Evolutionary conservation across 2,329 filamentous ascomycete species (phyloP), one percentile per base, ranked within the genome.

Genomic region (Dactylellina drechsleri): DNA sequence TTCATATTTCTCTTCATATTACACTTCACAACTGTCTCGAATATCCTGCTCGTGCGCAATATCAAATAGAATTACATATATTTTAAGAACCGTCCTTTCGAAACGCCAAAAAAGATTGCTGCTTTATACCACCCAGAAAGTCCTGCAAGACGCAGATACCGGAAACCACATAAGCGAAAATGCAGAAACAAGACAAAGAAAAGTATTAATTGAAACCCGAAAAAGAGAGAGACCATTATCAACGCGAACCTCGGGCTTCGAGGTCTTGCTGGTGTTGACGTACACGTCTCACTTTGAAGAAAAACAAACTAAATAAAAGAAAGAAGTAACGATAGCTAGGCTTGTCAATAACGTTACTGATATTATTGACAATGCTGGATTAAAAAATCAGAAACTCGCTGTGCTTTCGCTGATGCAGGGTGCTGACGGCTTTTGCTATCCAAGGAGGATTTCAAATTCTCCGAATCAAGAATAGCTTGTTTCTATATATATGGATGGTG

Each of bases 121-220:
- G 18, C 12, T 68, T 58, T 59, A 60, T 49, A 56, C 40, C 40
- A 45, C 53, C 23, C 43, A 41, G 31, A 61, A 41, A 40, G 56
- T 54, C 57, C 65, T 75, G 71, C 71, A 75, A 66, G 43, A 61
- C 68, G 71, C 71, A 67, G 28, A 60, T 50, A 64, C 45, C 64
- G 71, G 65, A 64, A 66, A 75, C 66, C 49, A 71, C 64, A 68
- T 75, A 75, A 75, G 64, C 71, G 64, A 75, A 64, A 60, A 60
- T 40, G 28, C 56, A 61, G 49, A 66, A 65, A 10, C 40, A 56
- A 66, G 62, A 66, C 36, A 53, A 36, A 36, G 31, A 7, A 36
- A 36, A 36, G 31, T 10, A 36, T 36, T 8, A 36, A 36, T 36
- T 36, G 31, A 36, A 36, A 36, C 31, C 31, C 31, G 10, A 10